Base-by-base conservation (phyloP, 345 rosid genomes). In the Xanthoceras sorbifolium region DNA sequence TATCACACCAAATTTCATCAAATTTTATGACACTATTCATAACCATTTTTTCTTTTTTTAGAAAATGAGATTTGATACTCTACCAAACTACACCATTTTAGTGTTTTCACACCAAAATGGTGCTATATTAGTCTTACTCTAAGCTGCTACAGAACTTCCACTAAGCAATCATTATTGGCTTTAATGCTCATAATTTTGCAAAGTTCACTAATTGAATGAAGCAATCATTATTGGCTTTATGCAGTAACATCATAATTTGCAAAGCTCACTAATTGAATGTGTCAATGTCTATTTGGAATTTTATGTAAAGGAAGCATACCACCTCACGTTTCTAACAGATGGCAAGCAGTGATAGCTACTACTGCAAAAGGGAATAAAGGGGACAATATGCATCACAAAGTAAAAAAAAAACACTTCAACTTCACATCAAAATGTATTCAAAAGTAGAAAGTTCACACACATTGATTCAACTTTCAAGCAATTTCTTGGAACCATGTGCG, bases 401-500 rank as follows among this genome's bases (percentile, higher is more conserved):
- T n/a, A n/a, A n/a, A n/a, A n/a, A n/a, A n/a, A n/a, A 12, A 20
- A 9, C 12, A 29, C 6, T 26, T 64, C 25, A 60, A 12, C 38
- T 26, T 50, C 12, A 36, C 29, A 69, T 61, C 23, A 40, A 54
- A 61, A 20, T 25, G 52, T 6, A 11, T 23, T 32, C 28, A 36
- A 69, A 9, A 22, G 48, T 61, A 17, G 26, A 52, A 25, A 2
- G 20, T 61, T 59, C 74, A 62, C 38, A 40, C 25, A 69, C 29
- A 22, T 3, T 22, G n/a, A 6, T 32, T 23, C 9, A 36, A n/a
- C 9, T 26, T 14, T 20, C 11, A 29, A 73, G 63, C 22, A 1
- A 73, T 3, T 28, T 6, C n/a, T 20, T 14, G 15, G 65, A 74
- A 59, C 52, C 52, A 65, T 66, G 64, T 52, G 77, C 59, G 69